These are phyloP conservation scores for Xylaria telfairii DNA, from an alignment of 495 filamentous ascomycete genomes.

Conservation along the genomic window DNA sequence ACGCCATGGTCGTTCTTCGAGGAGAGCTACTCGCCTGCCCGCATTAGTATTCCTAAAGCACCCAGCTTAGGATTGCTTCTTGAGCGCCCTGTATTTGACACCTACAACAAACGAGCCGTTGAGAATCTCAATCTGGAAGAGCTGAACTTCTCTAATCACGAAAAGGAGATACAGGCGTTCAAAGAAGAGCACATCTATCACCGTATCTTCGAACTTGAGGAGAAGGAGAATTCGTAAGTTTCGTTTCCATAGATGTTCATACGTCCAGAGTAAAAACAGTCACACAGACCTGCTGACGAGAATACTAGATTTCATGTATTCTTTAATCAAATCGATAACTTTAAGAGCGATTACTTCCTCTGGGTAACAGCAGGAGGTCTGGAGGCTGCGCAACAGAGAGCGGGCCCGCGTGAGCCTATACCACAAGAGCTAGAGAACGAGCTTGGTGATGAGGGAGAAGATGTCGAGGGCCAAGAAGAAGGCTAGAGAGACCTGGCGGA, in stretches of 20 bases:
- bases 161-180: slow-evolving; percentile 81
- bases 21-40: slow-evolving; percentile 68
- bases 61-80: slow-evolving; percentile 86
- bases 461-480: slow-evolving; percentile 35
- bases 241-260: background rate
- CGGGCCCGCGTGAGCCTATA: slow-evolving; percentile 24
- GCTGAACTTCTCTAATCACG: slow-evolving; percentile 78
- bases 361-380: slow-evolving; percentile 75
- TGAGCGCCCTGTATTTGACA: slow-evolving; percentile 87
- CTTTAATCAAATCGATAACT: slow-evolving; percentile 86
- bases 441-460: slow-evolving; percentile 39
- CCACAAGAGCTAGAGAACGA: slow-evolving; percentile 38
- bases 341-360: slow-evolving; percentile 72
- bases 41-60: slow-evolving; percentile 91
- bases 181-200: slow-evolving; percentile 94
- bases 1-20: slow-evolving; percentile 67
- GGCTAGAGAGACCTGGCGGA: slow-evolving; percentile 7
- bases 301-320: slow-evolving; percentile 71
- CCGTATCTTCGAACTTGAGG: slow-evolving; percentile 87
- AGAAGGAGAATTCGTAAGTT: slow-evolving; percentile 74
- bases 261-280: background rate
- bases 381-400: slow-evolving; percentile 51
- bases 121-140: slow-evolving; percentile 60
- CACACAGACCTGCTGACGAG: slow-evolving; percentile 7
- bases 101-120: slow-evolving; percentile 72